Evolutionary conservation across 1,284 basidiomycete genomes (phyloP).

Genomic region (Marasmius sp.): DNA sequence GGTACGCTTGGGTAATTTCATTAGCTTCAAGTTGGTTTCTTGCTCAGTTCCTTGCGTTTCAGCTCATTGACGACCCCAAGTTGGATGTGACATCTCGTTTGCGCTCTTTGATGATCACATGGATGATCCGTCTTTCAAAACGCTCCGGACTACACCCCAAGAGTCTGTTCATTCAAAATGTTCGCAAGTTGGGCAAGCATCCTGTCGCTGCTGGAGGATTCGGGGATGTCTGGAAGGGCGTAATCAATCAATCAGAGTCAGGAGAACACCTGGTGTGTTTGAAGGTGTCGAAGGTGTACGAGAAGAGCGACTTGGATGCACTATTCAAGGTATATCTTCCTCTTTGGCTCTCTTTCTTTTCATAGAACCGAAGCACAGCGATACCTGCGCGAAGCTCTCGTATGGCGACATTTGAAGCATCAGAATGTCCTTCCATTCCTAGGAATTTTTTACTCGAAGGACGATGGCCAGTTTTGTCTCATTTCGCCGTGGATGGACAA

Average conservation of each 20-base stretch:
- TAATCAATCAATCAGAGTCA: not conserved
- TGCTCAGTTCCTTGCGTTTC: not conserved
- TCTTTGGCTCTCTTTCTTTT: not conserved
- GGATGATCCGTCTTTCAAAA: not conserved
- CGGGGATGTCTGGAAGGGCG: not conserved
- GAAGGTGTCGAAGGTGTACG: not conserved
- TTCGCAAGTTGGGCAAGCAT: not conserved
- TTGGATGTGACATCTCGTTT: not conserved
- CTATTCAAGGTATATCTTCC: not conserved
- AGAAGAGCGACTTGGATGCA: not conserved
- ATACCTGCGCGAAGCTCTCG: not conserved
- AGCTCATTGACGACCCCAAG: not conserved
- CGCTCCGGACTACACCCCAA: not conserved
- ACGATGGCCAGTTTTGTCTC: not conserved
- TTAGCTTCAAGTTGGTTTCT: not conserved
- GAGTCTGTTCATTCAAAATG: not conserved
- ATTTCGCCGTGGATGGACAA: slow-evolving; percentile 32
- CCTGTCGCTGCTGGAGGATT: not conserved
- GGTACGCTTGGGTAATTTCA: not conserved
- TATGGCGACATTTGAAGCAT: not conserved
- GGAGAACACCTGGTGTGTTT: not conserved
- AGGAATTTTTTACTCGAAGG: not conserved
- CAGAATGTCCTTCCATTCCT: not conserved
- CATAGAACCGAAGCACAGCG: not conserved
- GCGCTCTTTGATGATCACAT: not conserved